A percentile compares a stretch with the other conserved stretches of the same genome.
Conservation (phyloP, 2,329 filamentous ascomycete species). For the Aspergillus sojae region DNA sequence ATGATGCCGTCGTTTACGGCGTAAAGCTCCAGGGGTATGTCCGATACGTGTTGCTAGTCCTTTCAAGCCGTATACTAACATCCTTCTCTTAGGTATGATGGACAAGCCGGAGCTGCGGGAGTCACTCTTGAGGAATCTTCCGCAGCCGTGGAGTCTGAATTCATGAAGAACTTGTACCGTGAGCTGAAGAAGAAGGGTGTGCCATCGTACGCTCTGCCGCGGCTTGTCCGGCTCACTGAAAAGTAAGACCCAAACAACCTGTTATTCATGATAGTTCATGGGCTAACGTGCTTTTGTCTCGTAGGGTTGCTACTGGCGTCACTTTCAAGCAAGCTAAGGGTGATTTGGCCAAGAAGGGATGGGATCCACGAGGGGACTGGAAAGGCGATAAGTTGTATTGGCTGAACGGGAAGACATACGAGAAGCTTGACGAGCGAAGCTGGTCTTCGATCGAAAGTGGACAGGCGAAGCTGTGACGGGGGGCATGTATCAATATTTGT, state of each 20-base stretch:
- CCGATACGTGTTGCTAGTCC: background rate
- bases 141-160: conserved; percentile 30
- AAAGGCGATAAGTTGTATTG: conserved; percentile 47
- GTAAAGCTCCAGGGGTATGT: conserved; percentile 45
- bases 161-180: conserved; percentile 43
- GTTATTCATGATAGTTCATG: too few species aligned
- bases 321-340: conserved; percentile 55
- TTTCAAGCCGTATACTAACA: background rate
- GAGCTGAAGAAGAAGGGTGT: conserved; percentile 48
- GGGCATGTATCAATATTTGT: background rate
- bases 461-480: conserved; percentile 44
- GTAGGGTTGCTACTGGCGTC: conserved; percentile 48
- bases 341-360: conserved; percentile 46
- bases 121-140: conserved; percentile 45
- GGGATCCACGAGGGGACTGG: conserved; percentile 38
- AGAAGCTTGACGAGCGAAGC: conserved; percentile 38
- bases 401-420: conserved; percentile 46
- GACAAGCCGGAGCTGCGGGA: conserved; percentile 51
- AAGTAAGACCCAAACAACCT: conserved; percentile 37
- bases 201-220: conserved; percentile 50
- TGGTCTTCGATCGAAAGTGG: conserved; percentile 49
- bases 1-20: conserved; percentile 50
- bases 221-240: conserved; percentile 50
- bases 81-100: conserved; percentile 45
- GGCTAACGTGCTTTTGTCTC: conserved; percentile 10